Base-by-base conservation (phyloP, 371 early-diverging fungal genomes). In the Blastocladiella emersonii region DNA sequence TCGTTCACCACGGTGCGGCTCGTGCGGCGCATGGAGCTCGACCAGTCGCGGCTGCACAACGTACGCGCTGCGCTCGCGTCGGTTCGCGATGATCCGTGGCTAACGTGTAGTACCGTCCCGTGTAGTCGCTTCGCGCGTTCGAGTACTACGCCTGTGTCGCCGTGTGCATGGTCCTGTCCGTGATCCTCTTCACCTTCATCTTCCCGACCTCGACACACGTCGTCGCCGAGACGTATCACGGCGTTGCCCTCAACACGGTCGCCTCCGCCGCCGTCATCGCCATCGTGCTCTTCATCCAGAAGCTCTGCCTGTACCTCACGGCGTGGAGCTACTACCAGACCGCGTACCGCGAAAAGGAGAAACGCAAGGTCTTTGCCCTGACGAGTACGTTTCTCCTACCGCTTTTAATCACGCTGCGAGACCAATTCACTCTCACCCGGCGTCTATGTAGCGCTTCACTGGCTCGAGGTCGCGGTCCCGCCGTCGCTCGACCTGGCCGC, bases 301-400 rank as follows among this genome's bases (percentile, higher is more conserved):
- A 57, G 25, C 25, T 57, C 5, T 8, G 17, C n/a, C 19, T 57
- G 25, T 57, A 30, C 25, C 8, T 32, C 21, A 57, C 39, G 23
- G 35, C 57, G 23, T 34, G 39, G 57, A 57, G 25, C n/a, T 57
- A 35, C 39, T 57, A 57, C 57, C 37, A n/a, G n/a, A 39, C 35
- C 23, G 57, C 57, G 23, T 57, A 35, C 39, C 10, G 25, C 4
- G 23, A 23, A 17, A 34, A 39, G 57, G 57, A 57, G 25, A 23
- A 10, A 15, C 19, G 25, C 19, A 34, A 39, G 10, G 39, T 35
- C 8, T 57, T 57, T n/a, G 25, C 57, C 25, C 37, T 48, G 1
- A 21, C 48, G n/a, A 48, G 48, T 48, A 48, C 25, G 48, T 25
- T 48, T 17, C 7, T 25, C 5, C 25, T 48, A 17, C 21, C 17